phyloP scores from a whole-genome alignment of 768 basidiomycete genomes.

The Kwoniella newhampshirensis region DNA sequence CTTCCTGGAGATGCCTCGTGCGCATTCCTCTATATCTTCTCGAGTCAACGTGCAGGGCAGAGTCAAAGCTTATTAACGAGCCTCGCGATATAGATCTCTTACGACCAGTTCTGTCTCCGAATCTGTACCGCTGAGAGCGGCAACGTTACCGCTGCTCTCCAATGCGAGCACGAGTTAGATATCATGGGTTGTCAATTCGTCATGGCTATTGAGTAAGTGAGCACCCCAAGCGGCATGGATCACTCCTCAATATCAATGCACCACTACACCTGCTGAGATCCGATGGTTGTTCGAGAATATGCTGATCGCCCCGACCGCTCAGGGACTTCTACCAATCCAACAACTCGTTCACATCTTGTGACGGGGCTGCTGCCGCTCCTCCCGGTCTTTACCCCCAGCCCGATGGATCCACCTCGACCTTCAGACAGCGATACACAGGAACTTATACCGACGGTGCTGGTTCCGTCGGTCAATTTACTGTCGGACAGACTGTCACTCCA shows the following conservation, averaged over 20 bases:
- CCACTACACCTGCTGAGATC: not conserved
- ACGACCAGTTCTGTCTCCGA: conserved; percentile 57
- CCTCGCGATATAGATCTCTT: conserved; percentile 55
- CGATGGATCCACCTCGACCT: conserved; percentile 49
- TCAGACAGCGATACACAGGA: conserved; percentile 53
- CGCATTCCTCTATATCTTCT: too few species aligned
- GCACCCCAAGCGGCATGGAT: not conserved
- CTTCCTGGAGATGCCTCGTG: too few species aligned
- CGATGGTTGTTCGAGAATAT: conserved; percentile 16
- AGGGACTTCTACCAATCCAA: conserved; percentile 43
- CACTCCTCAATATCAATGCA: not conserved
- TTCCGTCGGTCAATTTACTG: conserved; percentile 38
- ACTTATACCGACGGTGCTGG: conserved; percentile 43
- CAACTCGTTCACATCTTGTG: conserved; percentile 56
- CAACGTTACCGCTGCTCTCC: conserved; percentile 48
- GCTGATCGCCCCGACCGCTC: conserved; percentile 6
- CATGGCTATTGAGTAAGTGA: conserved; percentile 51
- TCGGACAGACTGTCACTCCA: conserved; percentile 53
- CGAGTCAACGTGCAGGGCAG: not conserved
- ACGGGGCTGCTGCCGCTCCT: conserved; percentile 55
- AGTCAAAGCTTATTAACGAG: too few species aligned
- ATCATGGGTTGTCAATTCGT: conserved; percentile 53
- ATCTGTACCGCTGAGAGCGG: conserved; percentile 56
- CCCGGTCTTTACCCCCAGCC: conserved; percentile 54
- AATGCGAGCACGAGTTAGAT: conserved; percentile 53